Evolutionary conservation across 2,329 filamentous ascomycete genomes (phyloP).

Genomic region (Colletotrichum sojae): DNA sequence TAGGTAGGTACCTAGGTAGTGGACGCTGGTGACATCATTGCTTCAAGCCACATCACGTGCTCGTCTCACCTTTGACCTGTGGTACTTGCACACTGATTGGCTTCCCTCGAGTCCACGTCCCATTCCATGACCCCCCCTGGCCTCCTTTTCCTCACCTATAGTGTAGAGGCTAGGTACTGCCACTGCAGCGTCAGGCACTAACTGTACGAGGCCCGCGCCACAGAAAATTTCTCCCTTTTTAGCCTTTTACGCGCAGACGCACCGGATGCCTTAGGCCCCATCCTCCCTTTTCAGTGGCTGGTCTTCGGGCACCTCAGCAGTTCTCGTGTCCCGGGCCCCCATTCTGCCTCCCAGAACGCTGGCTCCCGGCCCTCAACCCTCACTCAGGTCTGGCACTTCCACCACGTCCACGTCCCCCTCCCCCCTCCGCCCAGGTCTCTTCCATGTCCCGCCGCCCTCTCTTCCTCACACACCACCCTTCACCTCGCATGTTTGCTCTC

Average conservation of each 20-base stretch:
- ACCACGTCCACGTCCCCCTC: slow-evolving; percentile 28
- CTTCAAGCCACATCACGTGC: slow-evolving; percentile 17
- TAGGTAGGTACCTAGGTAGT: background rate
- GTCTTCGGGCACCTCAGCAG: slow-evolving; percentile 33
- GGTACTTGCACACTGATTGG: background rate
- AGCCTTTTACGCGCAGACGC: slow-evolving; percentile 31
- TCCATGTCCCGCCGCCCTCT: slow-evolving; percentile 40
- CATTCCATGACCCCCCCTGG: slow-evolving; percentile 7
- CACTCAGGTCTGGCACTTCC: background rate
- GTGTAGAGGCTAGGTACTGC: background rate
- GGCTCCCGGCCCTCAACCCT: slow-evolving; percentile 9
- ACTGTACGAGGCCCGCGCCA: slow-evolving; percentile 30
- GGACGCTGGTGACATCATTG: slow-evolving; percentile 8
- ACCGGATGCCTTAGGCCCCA: slow-evolving; percentile 28
- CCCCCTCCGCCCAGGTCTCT: slow-evolving; percentile 40
- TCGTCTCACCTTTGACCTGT: background rate
- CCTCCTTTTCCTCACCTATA: slow-evolving; percentile 15
- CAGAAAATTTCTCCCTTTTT: slow-evolving; percentile 41
- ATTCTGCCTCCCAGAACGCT: slow-evolving; percentile 20
- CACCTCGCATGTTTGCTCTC: slow-evolving; percentile 43
- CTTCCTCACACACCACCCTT: slow-evolving; percentile 42
- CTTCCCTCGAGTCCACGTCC: slow-evolving; percentile 5
- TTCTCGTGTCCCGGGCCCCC: slow-evolving; percentile 20
- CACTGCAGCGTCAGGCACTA: background rate
- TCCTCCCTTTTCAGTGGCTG: slow-evolving; percentile 20